Base-by-base conservation (phyloP, 1,284 basidiomycete species). In the Apiotrichum akiyoshidainum region DNA sequence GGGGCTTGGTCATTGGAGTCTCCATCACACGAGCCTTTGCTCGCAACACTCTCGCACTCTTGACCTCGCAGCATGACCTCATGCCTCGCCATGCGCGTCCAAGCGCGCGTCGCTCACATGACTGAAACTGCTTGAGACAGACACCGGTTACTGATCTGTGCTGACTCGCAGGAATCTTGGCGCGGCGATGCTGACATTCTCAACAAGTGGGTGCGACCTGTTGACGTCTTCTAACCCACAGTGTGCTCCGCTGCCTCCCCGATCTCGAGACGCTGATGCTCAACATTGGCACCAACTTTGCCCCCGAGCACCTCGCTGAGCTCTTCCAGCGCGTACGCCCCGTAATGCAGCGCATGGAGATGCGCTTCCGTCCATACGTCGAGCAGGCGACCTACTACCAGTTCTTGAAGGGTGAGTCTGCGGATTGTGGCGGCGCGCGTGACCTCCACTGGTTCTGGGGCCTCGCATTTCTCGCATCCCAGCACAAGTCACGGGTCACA, bases 341-440 rank as follows among this genome's bases (percentile, higher is more conserved):
- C 5, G 60, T 52, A n/a, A 59, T 80, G 6, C 39, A 69, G 53
- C 63, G 69, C 47, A 68, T 79, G 57, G 74, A 78, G 58, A 57
- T 80, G 55, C 54, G 74, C 4, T 80, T 80, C 60, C 67, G 74
- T 44, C 78, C 78, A 5, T 80, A 80, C 62, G 76, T 80, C 35
- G 74, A 77, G 61, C 70, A 73, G 55, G 76, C 76, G 17, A 67
- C 67, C 21, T 79, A 79, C 59, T 75, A 77, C 53, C 75, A 78
- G 61, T 79, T 78, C 50, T 59, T 79, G n/a, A 69, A 72, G 54
- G 75, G 75, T 72, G 26, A 59, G 70, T 59, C 14, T 35, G 19
- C 13, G 47, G 5, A 50, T 7, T 16, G 16, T 33, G n/a, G 7
- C 31, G 5, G 33, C 19, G 40, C 40, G n/a, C 40, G 40, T n/a